These are phyloP conservation scores for Candolleomyces efflorescens DNA, from an alignment of 768 basidiomycete genomes.

Conservation along the genomic window DNA sequence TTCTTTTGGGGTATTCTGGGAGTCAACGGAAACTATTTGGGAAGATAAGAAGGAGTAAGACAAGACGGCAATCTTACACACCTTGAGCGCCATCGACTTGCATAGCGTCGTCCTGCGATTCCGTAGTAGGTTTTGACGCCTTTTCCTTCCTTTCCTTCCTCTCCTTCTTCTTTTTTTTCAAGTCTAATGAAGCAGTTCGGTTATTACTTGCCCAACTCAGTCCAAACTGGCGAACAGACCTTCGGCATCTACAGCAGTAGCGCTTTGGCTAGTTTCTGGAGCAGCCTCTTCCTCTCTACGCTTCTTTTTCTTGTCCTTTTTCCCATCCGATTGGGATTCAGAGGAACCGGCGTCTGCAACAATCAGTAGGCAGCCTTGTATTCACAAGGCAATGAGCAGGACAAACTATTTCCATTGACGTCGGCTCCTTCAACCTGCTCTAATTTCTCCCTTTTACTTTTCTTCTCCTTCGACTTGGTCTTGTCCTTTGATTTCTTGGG, in stretches of 20 bases:
- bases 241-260: background rate
- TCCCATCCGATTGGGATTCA: too few relatives aligned
- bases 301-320: too few relatives aligned
- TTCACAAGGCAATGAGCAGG: too few relatives aligned
- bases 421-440: background rate
- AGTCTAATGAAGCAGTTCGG: background rate
- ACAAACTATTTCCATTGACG: background rate
- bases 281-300: too few relatives aligned
- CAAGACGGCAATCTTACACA: background rate
- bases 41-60: background rate
- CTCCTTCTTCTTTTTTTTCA: constrained; percentile 14
- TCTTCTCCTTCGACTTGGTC: background rate
- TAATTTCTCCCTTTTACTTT: background rate
- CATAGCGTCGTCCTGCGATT: constrained; percentile 11
- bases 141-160: constrained; percentile 18
- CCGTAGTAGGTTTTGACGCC: constrained; percentile 10
- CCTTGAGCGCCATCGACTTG: background rate
- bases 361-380: too few relatives aligned
- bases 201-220: background rate
- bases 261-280: background rate
- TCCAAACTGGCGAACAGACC: background rate
- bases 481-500: constrained; percentile 2
- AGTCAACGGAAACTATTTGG: background rate
- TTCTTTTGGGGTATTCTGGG: constrained; percentile 18
- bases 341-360: background rate